Percentiles rank a stretch among this genome's conserved stretches.
phyloP scores from a whole-genome alignment of 495 filamentous ascomycete genomes.

The Neurospora tetrasperma region DNA sequence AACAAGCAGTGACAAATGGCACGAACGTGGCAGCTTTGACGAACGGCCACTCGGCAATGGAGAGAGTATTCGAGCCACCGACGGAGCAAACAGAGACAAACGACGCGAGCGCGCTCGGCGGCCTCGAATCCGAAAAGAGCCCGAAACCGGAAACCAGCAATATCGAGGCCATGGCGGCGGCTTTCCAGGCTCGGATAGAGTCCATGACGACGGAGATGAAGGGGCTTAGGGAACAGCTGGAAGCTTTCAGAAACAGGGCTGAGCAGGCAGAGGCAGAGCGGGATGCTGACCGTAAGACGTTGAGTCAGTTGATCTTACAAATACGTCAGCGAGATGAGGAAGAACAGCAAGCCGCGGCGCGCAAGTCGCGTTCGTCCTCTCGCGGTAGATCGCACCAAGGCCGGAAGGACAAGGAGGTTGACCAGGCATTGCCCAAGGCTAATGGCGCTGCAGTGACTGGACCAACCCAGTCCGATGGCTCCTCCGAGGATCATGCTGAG shows the following conservation, averaged over 20 bases:
- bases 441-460: constrained; percentile 13
- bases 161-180: constrained; percentile 31
- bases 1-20: constrained; percentile 28
- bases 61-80: constrained; percentile 31
- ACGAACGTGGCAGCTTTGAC: constrained; percentile 16
- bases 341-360: constrained; percentile 20
- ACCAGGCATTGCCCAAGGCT: neutral
- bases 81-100: constrained; percentile 20
- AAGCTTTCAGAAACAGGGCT: constrained; percentile 63
- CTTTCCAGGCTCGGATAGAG: constrained; percentile 66
- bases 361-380: constrained; percentile 14
- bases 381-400: constrained; percentile 7
- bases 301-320: constrained; percentile 83
- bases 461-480: constrained; percentile 4
- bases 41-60: constrained; percentile 24
- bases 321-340: constrained; percentile 58
- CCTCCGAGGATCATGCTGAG: constrained; percentile 10
- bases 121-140: constrained; percentile 13
- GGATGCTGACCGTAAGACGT: constrained; percentile 52
- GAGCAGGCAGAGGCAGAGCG: constrained; percentile 71
- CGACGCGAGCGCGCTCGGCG: constrained; percentile 7
- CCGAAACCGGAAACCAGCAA: constrained; percentile 33
- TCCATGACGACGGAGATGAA: constrained; percentile 74
- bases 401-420: neutral
- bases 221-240: constrained; percentile 69